These are phyloP conservation scores for Mucor piriformis DNA, from an alignment of 371 early-diverging fungal species.

Conservation along the genomic window DNA sequence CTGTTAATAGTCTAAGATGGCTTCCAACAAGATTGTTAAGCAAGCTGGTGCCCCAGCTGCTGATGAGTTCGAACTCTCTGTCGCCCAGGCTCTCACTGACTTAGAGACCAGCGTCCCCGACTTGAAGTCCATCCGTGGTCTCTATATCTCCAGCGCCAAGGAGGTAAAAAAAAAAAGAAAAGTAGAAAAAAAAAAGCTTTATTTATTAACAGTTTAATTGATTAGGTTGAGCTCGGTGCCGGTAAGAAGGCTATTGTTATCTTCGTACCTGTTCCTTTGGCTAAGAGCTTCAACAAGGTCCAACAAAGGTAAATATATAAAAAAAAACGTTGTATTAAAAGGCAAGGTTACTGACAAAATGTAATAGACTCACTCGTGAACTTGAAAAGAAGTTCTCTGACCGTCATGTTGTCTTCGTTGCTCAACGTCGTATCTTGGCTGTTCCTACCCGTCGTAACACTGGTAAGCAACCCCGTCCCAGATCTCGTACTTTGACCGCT, in stretches of 20 bases:
- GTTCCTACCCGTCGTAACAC: slow-evolving; percentile 89
- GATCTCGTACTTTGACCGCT: slow-evolving; percentile 94
- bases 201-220: background rate
- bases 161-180: slow-evolving; percentile 64
- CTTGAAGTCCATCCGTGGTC: slow-evolving; percentile 90
- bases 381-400: slow-evolving; percentile 99
- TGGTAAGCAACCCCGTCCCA: slow-evolving; percentile 91
- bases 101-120: slow-evolving; percentile 93
- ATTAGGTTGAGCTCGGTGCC: slow-evolving; percentile 85
- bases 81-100: slow-evolving; percentile 95
- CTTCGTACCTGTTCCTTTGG: slow-evolving; percentile 93
- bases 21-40: slow-evolving; percentile 77
- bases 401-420: slow-evolving; percentile 95
- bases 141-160: slow-evolving; percentile 94
- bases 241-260: slow-evolving; percentile 96
- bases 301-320: background rate
- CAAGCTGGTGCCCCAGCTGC: slow-evolving; percentile 76
- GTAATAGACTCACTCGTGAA: slow-evolving; percentile 94
- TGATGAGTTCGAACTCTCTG: slow-evolving; percentile 90
- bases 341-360: slow-evolving; percentile 73
- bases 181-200: background rate
- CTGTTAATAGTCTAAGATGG: slow-evolving; percentile 33
- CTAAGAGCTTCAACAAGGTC: background rate
- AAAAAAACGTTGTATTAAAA: background rate
- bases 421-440: slow-evolving; percentile 94